Evolutionary conservation across 768 basidiomycete genomes (phyloP).

Genomic region (Holtermanniella nyarrowii): DNA sequence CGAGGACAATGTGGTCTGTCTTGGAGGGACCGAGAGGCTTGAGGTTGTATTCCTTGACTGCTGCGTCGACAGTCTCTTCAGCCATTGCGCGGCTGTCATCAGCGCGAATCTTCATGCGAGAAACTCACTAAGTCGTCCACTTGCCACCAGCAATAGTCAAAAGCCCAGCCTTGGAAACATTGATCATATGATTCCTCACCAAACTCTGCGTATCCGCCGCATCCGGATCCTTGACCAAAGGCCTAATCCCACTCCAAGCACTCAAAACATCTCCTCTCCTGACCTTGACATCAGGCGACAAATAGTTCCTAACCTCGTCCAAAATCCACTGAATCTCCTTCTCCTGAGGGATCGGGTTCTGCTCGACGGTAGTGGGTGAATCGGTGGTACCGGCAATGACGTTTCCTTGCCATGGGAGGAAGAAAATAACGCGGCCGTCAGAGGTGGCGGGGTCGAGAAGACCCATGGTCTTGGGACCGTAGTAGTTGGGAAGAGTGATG

Average conservation of each 20-base stretch:
- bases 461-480: constrained; percentile 84
- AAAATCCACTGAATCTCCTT: constrained; percentile 96
- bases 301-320: constrained; percentile 79
- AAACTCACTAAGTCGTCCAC: constrained; percentile 88
- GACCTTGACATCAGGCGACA: constrained; percentile 85
- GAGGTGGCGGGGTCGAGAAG: constrained; percentile 89
- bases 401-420: constrained; percentile 96
- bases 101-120: neutral
- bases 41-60: constrained; percentile 67
- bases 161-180: constrained; percentile 67
- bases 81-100: constrained; percentile 59
- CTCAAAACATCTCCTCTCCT: constrained; percentile 87
- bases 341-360: constrained; percentile 71
- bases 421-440: constrained; percentile 96
- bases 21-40: constrained; percentile 55
- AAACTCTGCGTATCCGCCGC: constrained; percentile 71
- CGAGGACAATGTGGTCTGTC: constrained; percentile 67
- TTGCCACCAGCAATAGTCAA: constrained; percentile 95
- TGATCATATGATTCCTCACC: constrained; percentile 87
- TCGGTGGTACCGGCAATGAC: constrained; percentile 97
- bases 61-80: constrained; percentile 81
- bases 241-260: constrained; percentile 87
- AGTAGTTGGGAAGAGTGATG: constrained; percentile 94
- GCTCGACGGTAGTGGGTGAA: constrained; percentile 58
- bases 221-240: constrained; percentile 72